A percentile compares a stretch with the other conserved stretches of the same genome.
phyloP scores from a whole-genome alignment of 768 basidiomycete genomes.

The Phanerodontia chrysosporium region DNA sequence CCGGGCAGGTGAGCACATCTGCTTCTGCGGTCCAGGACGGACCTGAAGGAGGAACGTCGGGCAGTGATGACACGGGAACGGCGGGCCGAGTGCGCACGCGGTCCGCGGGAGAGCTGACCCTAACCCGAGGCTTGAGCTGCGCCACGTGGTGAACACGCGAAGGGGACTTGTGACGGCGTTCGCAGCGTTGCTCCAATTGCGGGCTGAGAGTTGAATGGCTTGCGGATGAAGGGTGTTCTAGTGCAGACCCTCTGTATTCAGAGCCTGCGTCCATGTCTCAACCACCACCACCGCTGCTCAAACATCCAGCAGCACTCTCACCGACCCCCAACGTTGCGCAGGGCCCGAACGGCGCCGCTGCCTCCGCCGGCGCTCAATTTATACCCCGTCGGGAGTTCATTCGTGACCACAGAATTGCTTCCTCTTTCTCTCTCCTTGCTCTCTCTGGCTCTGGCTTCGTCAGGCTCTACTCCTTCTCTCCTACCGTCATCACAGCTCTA shows the following conservation, averaged over 20 bases:
- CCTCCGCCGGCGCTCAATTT: slow-evolving; percentile 46
- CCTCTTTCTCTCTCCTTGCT: slow-evolving; percentile 67
- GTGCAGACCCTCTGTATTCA: slow-evolving; percentile 9
- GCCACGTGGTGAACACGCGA: slow-evolving; percentile 10
- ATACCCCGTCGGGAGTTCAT: slow-evolving; percentile 72
- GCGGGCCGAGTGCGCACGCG: neutral
- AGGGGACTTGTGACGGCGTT: slow-evolving; percentile 8
- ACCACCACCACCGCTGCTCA: slow-evolving; percentile 12
- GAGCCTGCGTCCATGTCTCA: slow-evolving; percentile 20
- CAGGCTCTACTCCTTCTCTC: slow-evolving; percentile 67
- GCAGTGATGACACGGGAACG: neutral
- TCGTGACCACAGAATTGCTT: slow-evolving; percentile 49
- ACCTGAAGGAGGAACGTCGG: neutral
- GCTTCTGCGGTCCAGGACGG: slow-evolving; percentile 8
- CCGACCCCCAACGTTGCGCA: slow-evolving; percentile 15
- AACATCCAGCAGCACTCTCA: slow-evolving; percentile 8
- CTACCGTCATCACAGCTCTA: slow-evolving; percentile 46
- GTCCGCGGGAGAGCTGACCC: neutral
- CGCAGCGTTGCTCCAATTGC: slow-evolving; percentile 6
- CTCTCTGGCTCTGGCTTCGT: slow-evolving; percentile 60
- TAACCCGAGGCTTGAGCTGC: neutral
- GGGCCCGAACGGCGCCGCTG: slow-evolving; percentile 6
- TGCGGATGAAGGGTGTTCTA: slow-evolving; percentile 4
- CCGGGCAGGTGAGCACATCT: neutral
- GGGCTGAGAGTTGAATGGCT: neutral